These are phyloP conservation scores for Uronychia binucleata DNA, from an alignment of 73 alveolate species.

Conservation along the genomic window DNA sequence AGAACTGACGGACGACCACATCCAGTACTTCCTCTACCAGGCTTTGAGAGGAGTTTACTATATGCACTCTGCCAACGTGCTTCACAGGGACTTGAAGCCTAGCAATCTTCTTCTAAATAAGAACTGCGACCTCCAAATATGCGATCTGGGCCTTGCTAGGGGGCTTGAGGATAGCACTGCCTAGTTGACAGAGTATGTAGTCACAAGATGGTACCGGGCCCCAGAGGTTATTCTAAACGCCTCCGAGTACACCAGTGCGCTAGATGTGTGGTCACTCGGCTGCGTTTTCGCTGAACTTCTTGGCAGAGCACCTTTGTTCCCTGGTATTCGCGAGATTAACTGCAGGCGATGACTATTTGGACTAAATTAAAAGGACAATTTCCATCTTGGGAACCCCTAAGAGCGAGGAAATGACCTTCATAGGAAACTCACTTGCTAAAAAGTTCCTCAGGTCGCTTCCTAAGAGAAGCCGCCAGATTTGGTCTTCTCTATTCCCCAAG, in stretches of 20 bases:
- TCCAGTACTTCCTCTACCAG: constrained; percentile 72
- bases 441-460: constrained; percentile 85
- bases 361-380: constrained; percentile 80
- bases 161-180: constrained; percentile 64
- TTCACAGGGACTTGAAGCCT: constrained; percentile 86
- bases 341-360: constrained; percentile 84
- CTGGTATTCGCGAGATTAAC: constrained; percentile 13
- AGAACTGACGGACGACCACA: constrained; percentile 70
- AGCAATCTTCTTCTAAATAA: constrained; percentile 36
- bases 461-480: constrained; percentile 82
- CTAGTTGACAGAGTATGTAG: constrained; percentile 81
- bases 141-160: constrained; percentile 77
- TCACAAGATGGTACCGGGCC: constrained; percentile 89
- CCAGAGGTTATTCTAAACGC: constrained; percentile 90
- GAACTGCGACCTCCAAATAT: constrained; percentile 67
- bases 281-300: constrained; percentile 88
- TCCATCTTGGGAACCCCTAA: constrained; percentile 93
- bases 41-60: constrained; percentile 75
- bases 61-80: constrained; percentile 81
- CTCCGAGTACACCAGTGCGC: constrained; percentile 75
- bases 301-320: constrained; percentile 91
- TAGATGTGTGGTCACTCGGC: constrained; percentile 88
- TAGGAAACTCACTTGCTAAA: constrained; percentile 89
- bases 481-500: constrained; percentile 88
- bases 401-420: constrained; percentile 83